phyloP scores from a whole-genome alignment of 371 early-diverging fungal species.

The Mortierella sp. region DNA sequence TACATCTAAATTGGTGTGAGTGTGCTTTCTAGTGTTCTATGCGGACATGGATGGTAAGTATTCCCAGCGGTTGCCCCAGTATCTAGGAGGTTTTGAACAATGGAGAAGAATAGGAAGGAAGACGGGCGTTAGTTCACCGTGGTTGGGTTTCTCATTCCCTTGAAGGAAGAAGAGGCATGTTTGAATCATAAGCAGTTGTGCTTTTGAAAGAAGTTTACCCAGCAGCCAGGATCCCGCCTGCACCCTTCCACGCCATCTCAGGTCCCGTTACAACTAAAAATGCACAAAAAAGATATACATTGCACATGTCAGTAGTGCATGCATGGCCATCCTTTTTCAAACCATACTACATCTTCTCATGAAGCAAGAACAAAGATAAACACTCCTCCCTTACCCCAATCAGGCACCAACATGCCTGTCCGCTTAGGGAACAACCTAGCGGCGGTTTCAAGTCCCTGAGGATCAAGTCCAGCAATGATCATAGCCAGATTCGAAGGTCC shows the following conservation, averaged over 20 bases:
- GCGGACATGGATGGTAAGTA: conserved; percentile 46
- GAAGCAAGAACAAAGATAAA: neutral
- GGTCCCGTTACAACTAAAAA: conserved; percentile 58
- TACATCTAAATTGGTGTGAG: neutral
- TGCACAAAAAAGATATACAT: conserved; percentile 1
- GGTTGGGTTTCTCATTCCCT: too few species aligned
- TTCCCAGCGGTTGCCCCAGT: conserved; percentile 59
- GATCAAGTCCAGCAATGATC: conserved; percentile 62
- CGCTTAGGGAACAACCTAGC: conserved; percentile 64
- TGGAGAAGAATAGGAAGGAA: neutral
- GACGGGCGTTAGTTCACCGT: too few species aligned
- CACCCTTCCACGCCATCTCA: conserved; percentile 61
- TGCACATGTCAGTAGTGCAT: neutral
- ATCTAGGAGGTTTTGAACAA: conserved; percentile 17
- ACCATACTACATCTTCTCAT: neutral
- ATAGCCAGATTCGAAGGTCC: conserved; percentile 48
- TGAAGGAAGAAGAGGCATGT: neutral
- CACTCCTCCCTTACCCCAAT: conserved; percentile 59
- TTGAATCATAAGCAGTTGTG: neutral
- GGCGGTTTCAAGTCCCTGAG: conserved; percentile 59
- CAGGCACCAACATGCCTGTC: conserved; percentile 66
- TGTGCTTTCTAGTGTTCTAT: conserved; percentile 5
- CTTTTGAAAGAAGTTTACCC: conserved; percentile 50
- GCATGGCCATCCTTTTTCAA: neutral
- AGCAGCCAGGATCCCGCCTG: conserved; percentile 65